Evolutionary conservation across 331 rosid species (phyloP).

Genomic region (Acacia concinna): DNA sequence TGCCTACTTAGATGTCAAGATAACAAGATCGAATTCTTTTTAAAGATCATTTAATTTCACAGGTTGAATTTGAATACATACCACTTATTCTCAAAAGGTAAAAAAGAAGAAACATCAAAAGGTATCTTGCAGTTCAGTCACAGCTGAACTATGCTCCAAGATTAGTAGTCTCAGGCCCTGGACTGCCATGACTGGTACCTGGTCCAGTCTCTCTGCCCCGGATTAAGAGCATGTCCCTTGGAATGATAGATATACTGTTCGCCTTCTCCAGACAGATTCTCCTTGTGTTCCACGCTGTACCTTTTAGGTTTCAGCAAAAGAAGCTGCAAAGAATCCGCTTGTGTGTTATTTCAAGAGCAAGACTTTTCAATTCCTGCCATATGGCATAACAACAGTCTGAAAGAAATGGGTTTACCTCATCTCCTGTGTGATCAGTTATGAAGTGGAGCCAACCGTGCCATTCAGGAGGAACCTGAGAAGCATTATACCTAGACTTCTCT

Average conservation of each 20-base stretch:
- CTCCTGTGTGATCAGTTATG: slow-evolving; percentile 94
- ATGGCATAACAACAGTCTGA: slow-evolving; percentile 15
- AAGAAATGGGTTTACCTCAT: slow-evolving; percentile 65
- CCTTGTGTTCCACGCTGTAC: slow-evolving; percentile 78
- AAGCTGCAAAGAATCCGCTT: slow-evolving; percentile 55
- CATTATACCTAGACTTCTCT: slow-evolving; percentile 85
- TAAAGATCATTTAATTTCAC: slow-evolving; percentile 18
- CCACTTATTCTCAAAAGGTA: slow-evolving; percentile 21
- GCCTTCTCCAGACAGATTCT: slow-evolving; percentile 93
- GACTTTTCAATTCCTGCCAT: neutral
- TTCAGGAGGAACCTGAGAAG: slow-evolving; percentile 97
- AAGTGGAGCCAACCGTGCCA: slow-evolving; percentile 99
- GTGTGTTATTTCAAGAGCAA: neutral
- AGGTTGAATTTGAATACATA: slow-evolving; percentile 20
- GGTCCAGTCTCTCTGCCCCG: slow-evolving; percentile 96
- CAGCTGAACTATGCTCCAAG: slow-evolving; percentile 25
- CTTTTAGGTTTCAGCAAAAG: slow-evolving; percentile 80
- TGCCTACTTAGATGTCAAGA: slow-evolving; percentile 16
- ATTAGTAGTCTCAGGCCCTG: slow-evolving; percentile 41
- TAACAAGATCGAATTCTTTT: slow-evolving; percentile 20
- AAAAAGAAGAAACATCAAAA: slow-evolving; percentile 19
- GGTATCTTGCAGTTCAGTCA: slow-evolving; percentile 27
- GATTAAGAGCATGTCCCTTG: slow-evolving; percentile 92
- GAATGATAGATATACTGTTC: slow-evolving; percentile 89
- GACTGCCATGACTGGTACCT: slow-evolving; percentile 91